Evolutionary conservation across 129 eudicot genomes (phyloP).

Genomic region (Apium graveolens): DNA sequence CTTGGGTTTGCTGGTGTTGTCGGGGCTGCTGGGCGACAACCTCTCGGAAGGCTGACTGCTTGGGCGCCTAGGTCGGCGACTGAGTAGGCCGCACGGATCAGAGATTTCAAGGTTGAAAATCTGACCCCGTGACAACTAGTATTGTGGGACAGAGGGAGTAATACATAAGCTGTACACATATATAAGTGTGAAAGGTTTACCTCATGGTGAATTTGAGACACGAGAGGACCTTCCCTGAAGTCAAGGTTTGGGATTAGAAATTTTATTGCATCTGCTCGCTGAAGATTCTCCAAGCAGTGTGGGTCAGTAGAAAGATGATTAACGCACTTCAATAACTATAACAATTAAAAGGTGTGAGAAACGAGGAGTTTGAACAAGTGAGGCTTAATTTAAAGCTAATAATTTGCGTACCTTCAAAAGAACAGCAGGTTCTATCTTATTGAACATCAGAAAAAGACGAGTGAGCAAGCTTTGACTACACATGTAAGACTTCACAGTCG

Average conservation of each 20-base stretch:
- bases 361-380: background rate
- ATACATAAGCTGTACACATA: too few relatives aligned
- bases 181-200: constrained; percentile 30
- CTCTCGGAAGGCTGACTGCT: too few relatives aligned
- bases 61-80: too few relatives aligned
- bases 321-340: constrained; percentile 74
- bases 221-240: constrained; percentile 91
- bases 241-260: constrained; percentile 94
- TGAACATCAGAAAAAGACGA: constrained; percentile 95
- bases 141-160: too few relatives aligned
- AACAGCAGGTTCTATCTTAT: constrained; percentile 80
- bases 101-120: too few relatives aligned
- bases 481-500: constrained; percentile 87
- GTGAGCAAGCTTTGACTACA: constrained; percentile 86
- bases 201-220: constrained; percentile 93
- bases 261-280: constrained; percentile 97
- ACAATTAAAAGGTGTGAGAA: constrained; percentile 6
- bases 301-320: constrained; percentile 95
- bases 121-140: too few relatives aligned
- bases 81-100: too few relatives aligned
- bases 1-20: too few relatives aligned
- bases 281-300: constrained; percentile 89
- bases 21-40: too few relatives aligned
- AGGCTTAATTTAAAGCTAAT: constrained; percentile 1
- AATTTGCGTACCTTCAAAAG: constrained; percentile 55